Conservation (phyloP, 495 filamentous ascomycete species). For the Thermothielavioides terrestris region DNA sequence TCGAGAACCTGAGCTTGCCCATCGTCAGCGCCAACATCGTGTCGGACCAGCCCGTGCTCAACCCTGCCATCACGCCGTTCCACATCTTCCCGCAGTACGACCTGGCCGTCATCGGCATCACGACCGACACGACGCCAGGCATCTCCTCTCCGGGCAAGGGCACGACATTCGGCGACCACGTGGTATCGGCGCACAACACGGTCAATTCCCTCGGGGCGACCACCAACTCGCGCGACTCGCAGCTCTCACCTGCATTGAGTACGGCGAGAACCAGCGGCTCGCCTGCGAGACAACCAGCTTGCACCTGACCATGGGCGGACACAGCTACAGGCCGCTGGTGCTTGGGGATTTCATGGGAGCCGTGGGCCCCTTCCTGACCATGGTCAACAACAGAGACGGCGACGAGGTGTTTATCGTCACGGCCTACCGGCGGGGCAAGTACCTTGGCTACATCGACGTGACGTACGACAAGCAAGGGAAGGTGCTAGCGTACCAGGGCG, state of each 20-base stretch:
- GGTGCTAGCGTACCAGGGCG: constrained; percentile 47
- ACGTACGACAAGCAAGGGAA: constrained; percentile 44
- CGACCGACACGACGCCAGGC: constrained; percentile 43
- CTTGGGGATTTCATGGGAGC: constrained; percentile 42
- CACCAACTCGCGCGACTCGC: constrained; percentile 45
- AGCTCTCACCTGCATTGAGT: constrained; percentile 53
- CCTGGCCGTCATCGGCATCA: constrained; percentile 50
- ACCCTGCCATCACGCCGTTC: constrained; percentile 47
- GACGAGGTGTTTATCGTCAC: constrained; percentile 55
- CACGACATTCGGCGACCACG: constrained; percentile 43
- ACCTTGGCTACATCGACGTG: constrained; percentile 51
- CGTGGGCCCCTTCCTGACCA: constrained; percentile 47
- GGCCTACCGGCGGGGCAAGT: constrained; percentile 52
- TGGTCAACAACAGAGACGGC: constrained; percentile 45
- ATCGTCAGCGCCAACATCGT: constrained; percentile 47
- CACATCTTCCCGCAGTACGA: constrained; percentile 47
- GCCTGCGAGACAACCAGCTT: constrained; percentile 43
- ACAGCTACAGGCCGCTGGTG: constrained; percentile 51
- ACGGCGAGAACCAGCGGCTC: constrained; percentile 46
- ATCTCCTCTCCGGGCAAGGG: constrained; percentile 44
- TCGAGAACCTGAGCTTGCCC: constrained; percentile 51
- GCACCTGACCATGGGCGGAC: constrained; percentile 50
- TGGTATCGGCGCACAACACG: constrained; percentile 43
- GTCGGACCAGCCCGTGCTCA: constrained; percentile 42
- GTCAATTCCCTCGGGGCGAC: constrained; percentile 42